Conservation (phyloP, 495 filamentous ascomycete genomes). For the Cercophora sp. region DNA sequence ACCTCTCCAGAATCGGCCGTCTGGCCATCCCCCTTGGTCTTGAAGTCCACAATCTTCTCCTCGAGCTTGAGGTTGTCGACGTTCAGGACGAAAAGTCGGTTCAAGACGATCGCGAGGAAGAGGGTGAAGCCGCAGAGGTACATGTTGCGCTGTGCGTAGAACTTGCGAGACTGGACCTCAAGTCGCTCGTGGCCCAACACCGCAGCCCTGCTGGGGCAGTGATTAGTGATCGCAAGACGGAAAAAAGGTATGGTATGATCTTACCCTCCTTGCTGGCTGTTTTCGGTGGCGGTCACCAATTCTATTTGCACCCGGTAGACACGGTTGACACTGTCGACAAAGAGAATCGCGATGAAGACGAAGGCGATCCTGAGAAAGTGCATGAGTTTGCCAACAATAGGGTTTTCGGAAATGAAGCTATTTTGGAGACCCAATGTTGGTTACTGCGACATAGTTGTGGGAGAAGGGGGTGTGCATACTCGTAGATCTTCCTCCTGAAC, state of each 20-base stretch:
- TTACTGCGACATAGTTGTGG: no score
- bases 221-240: constrained; percentile 21
- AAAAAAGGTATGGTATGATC: no score
- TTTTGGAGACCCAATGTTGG: no score
- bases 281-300: constrained; percentile 56
- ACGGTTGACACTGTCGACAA: constrained; percentile 97
- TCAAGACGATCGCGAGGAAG: constrained; percentile 97
- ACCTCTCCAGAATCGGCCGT: constrained; percentile 66
- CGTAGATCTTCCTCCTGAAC: constrained; percentile 82
- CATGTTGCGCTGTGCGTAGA: constrained; percentile 99
- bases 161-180: constrained; percentile 98
- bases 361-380: constrained; percentile 79
- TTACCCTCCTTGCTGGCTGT: constrained; percentile 26
- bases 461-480: constrained; percentile 52
- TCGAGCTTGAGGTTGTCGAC: constrained; percentile 90
- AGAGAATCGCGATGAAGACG: constrained; percentile 96
- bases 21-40: constrained; percentile 69
- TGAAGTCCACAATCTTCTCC: constrained; percentile 72
- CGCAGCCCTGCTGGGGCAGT: constrained; percentile 43
- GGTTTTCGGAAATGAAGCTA: constrained; percentile 78
- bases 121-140: constrained; percentile 99
- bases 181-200: constrained; percentile 86
- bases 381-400: constrained; percentile 51
- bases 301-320: constrained; percentile 96
- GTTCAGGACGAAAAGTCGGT: constrained; percentile 98